A percentile compares a stretch with the other conserved stretches of the same genome.
Evolutionary conservation across 805 yeast species (phyloP).

Genomic region (Scheffersomyces amazonensis): DNA sequence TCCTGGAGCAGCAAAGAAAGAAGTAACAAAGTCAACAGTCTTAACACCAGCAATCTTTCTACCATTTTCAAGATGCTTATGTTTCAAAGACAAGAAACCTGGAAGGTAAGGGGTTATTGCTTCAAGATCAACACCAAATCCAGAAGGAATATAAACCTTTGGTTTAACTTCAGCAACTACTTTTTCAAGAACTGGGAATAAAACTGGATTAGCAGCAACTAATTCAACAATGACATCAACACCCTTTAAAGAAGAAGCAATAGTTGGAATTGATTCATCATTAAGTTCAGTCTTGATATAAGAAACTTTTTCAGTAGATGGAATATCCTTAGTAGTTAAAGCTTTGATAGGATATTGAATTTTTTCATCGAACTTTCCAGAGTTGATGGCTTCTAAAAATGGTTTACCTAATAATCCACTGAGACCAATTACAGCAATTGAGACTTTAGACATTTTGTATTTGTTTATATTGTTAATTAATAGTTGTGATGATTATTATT

Average conservation of each 20-base stretch:
- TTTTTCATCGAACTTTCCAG: constrained; percentile 40
- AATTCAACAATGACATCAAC: constrained; percentile 44
- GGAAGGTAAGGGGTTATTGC: constrained; percentile 12
- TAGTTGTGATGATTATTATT: no score
- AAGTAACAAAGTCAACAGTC: constrained; percentile 8
- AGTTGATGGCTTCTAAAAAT: constrained; percentile 41
- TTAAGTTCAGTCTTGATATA: constrained; percentile 33
- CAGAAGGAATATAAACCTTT: constrained; percentile 56
- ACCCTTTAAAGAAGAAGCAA: constrained; percentile 25
- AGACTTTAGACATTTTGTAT: constrained; percentile 9
- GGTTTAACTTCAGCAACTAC: constrained; percentile 39
- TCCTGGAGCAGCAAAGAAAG: constrained; percentile 7
- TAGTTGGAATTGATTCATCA: constrained; percentile 4
- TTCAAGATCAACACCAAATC: constrained; percentile 50
- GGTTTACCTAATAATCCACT: constrained; percentile 53
- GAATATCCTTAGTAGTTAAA: constrained; percentile 42
- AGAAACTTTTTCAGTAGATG: constrained; percentile 33
- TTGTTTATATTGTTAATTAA: background rate
- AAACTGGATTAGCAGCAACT: constrained; percentile 26
- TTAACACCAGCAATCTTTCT: constrained; percentile 5
- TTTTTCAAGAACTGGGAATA: constrained; percentile 33
- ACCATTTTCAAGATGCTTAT: constrained; percentile 3
- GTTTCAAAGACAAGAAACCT: constrained; percentile 4
- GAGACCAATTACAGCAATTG: constrained; percentile 52
- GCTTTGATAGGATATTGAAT: constrained; percentile 48